A percentile compares a stretch with the other conserved stretches of the same genome.
Evolutionary conservation across 2,329 filamentous ascomycete genomes (phyloP).

Genomic region (Neopestalotiopsis rosae): DNA sequence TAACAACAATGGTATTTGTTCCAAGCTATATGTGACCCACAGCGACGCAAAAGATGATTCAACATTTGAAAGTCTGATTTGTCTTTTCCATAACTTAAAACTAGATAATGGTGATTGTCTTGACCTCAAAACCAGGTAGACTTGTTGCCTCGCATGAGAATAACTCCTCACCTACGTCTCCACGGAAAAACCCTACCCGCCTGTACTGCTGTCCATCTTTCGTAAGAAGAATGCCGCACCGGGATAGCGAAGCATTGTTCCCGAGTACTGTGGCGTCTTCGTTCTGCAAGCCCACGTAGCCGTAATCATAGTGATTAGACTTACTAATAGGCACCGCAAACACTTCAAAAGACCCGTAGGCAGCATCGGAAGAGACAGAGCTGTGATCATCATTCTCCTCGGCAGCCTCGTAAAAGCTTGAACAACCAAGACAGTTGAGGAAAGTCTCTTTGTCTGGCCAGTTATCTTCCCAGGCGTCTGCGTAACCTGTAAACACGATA

Average conservation of each 20-base stretch:
- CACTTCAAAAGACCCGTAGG: background rate
- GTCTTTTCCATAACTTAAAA: background rate
- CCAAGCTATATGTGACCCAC: too few species aligned
- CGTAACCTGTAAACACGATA: background rate
- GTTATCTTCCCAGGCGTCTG: background rate
- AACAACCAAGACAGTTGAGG: background rate
- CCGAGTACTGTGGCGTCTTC: too few species aligned
- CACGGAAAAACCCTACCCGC: constrained; percentile 4
- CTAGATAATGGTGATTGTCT: background rate
- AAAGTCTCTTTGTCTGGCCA: constrained; percentile 1
- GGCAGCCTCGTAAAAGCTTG: background rate
- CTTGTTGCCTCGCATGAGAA: background rate
- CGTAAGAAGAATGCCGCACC: background rate
- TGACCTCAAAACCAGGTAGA: background rate
- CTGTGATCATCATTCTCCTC: background rate
- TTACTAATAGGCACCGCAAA: background rate
- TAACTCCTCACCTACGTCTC: background rate
- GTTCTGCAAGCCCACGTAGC: too few species aligned
- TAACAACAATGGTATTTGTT: too few species aligned
- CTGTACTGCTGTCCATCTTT: background rate
- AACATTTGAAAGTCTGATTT: background rate
- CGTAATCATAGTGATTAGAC: background rate
- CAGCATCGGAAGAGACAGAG: background rate
- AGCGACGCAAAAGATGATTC: background rate
- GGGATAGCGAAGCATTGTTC: background rate